Percentiles rank a stretch among this genome's conserved stretches.
Conservation (phyloP, 192 early-diverging fungal genomes). For the Coemansia sp. region DNA sequence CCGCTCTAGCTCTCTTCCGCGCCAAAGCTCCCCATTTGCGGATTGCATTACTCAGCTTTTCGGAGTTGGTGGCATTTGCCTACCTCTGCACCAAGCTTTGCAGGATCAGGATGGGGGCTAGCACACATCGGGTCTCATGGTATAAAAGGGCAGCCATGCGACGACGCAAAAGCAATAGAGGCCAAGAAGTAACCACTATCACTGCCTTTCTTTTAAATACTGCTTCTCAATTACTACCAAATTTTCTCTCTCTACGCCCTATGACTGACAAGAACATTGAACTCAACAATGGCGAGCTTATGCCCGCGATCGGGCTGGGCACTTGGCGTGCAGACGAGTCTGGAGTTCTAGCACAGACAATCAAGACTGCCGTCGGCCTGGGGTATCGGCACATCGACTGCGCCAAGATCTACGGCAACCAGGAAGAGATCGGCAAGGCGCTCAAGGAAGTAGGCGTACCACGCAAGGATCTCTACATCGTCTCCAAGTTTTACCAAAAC, state of each 20-base stretch:
- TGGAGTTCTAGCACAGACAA: conserved; percentile 60
- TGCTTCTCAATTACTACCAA: not conserved
- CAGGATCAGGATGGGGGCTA: not conserved
- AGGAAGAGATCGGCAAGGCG: conserved; percentile 76
- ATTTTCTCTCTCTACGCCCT: not conserved
- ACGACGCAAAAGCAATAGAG: not conserved
- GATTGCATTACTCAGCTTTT: not conserved
- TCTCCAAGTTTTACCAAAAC: conserved; percentile 77
- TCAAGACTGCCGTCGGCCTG: conserved; percentile 63
- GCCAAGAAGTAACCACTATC: not conserved
- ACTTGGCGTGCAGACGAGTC: conserved; percentile 64
- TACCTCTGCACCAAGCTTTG: not conserved
- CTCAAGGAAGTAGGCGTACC: conserved; percentile 64
- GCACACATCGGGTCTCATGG: not conserved
- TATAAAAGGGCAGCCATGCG: not conserved
- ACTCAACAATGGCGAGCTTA: conserved; percentile 67
- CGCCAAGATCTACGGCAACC: conserved; percentile 72
- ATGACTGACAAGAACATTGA: conserved; percentile 46
- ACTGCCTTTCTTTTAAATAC: not conserved
- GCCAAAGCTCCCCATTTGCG: not conserved
- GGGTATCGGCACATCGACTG: conserved; percentile 81
- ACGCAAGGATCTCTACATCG: conserved; percentile 79
- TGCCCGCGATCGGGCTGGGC: conserved; percentile 67
- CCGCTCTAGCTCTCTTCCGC: not conserved
- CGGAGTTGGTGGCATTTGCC: not conserved